phyloP scores from a whole-genome alignment of 495 filamentous ascomycete genomes.

The Neurospora hispaniola region DNA sequence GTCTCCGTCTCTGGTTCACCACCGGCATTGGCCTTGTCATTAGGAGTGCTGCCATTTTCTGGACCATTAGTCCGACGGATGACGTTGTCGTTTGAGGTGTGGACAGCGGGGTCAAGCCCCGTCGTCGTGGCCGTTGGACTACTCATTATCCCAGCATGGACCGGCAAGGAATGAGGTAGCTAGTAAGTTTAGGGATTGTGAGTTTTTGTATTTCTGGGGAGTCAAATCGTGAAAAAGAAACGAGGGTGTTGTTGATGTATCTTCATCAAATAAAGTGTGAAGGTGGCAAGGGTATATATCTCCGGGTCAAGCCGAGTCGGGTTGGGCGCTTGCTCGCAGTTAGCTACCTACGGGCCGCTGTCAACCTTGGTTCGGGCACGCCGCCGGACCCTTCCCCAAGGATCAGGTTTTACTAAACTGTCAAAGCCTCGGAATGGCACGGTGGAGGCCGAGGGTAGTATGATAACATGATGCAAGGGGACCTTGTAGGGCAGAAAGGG shows the following conservation, averaged over 20 bases:
- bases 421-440: not conserved
- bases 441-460: not conserved
- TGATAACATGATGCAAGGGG: not conserved
- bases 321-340: not conserved
- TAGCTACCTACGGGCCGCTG: not conserved
- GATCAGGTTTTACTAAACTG: not conserved
- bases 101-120: not conserved
- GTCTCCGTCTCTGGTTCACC: slow-evolving; percentile 6
- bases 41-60: not conserved
- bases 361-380: not conserved
- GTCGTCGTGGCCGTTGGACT: slow-evolving; percentile 11
- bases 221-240: not conserved
- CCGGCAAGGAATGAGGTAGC: not conserved
- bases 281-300: not conserved
- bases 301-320: not conserved
- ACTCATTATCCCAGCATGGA: slow-evolving; percentile 9
- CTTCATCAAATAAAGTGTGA: not conserved
- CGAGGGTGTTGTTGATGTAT: not conserved
- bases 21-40: not conserved
- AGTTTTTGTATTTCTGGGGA: not conserved
- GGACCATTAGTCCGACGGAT: not conserved
- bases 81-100: not conserved
- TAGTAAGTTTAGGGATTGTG: not conserved
- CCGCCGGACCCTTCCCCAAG: not conserved
- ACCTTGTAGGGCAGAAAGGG: not conserved